Percentiles rank a stretch among this genome's conserved stretches.
Conservation (phyloP, 2,329 filamentous ascomycete species). For the Hymenoscyphus infarciens region DNA sequence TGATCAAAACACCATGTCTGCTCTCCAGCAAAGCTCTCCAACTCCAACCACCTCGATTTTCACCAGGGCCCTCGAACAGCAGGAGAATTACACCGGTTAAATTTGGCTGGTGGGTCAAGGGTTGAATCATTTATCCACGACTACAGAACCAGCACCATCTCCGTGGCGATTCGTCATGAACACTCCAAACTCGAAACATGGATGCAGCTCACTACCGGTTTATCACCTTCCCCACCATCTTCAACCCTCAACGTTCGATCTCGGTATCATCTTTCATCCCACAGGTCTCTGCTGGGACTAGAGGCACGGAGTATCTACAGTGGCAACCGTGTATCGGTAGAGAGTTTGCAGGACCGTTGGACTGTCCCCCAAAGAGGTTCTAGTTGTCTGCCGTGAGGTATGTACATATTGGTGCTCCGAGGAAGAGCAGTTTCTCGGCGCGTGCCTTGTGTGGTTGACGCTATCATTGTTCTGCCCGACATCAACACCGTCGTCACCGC, state of each 20-base stretch:
- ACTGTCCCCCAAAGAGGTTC: no score
- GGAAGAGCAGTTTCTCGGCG: not conserved
- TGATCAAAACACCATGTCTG: not conserved
- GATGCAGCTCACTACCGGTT: not conserved
- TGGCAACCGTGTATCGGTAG: not conserved
- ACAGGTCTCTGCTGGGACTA: not conserved
- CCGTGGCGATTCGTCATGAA: not conserved
- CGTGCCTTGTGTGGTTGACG: not conserved
- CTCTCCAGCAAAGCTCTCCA: not conserved
- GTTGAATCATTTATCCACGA: no score
- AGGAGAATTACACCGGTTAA: no score
- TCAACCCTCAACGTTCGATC: not conserved
- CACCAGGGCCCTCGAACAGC: no score
- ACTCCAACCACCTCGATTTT: not conserved
- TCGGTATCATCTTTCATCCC: no score
- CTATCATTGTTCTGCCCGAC: not conserved
- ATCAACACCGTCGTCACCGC: not conserved
- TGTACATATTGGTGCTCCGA: not conserved
- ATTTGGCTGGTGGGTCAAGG: no score
- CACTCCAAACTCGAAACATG: slow-evolving; percentile 1
- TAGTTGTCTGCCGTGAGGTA: no score
- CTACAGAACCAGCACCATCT: not conserved
- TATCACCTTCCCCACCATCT: not conserved
- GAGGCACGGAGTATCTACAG: not conserved
- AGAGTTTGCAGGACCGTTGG: not conserved